phyloP scores from a whole-genome alignment of 2,329 filamentous ascomycete genomes.

The Talaromyces atroroseus region DNA sequence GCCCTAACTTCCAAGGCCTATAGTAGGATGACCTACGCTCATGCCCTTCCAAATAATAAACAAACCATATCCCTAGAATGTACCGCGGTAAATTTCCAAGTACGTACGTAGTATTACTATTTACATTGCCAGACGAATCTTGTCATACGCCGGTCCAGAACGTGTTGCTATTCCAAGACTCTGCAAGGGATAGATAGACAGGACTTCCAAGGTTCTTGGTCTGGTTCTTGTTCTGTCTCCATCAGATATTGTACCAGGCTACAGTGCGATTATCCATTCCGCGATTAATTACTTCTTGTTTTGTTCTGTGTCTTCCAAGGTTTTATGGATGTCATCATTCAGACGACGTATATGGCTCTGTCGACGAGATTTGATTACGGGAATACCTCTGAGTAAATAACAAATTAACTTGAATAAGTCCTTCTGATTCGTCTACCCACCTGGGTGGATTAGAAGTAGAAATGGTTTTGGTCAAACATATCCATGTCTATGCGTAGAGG shows the following conservation, averaged over 20 bases:
- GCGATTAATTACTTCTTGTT: not conserved
- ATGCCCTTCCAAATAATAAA: not conserved
- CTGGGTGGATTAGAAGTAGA: no score
- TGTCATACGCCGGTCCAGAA: not conserved
- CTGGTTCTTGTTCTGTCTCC: no score
- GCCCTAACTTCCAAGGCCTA: not conserved
- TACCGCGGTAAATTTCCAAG: not conserved
- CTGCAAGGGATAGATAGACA: conserved; percentile 2
- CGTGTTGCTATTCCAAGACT: not conserved
- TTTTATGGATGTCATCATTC: no score
- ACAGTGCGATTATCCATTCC: conserved; percentile 3
- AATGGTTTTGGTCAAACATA: no score
- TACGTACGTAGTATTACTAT: not conserved
- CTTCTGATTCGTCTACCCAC: no score
- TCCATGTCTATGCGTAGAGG: no score
- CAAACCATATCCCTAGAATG: not conserved
- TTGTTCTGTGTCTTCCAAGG: not conserved
- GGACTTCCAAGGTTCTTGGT: not conserved
- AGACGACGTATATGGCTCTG: no score
- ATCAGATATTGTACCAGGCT: no score
- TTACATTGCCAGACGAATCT: not conserved
- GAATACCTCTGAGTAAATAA: no score
- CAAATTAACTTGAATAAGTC: no score
- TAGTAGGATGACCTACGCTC: not conserved
- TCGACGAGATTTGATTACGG: no score